Conservation (phyloP, 1,284 basidiomycete species). For the Amylostereum chailletii region DNA sequence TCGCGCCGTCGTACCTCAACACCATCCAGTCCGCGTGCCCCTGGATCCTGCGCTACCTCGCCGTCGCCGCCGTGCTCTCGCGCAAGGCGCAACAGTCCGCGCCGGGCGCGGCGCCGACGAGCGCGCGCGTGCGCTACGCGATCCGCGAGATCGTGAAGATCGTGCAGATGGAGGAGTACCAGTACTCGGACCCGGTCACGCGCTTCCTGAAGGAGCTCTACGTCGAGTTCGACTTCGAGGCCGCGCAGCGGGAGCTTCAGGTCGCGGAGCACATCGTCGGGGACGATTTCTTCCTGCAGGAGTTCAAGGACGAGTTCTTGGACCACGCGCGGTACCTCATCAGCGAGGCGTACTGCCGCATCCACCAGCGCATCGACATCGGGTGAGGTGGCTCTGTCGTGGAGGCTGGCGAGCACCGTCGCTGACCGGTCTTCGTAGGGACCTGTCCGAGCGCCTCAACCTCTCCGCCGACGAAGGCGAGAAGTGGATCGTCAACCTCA, state of each 20-base stretch:
- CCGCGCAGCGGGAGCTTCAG: slow-evolving; percentile 77
- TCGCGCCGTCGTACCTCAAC: slow-evolving; percentile 93
- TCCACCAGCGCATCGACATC: slow-evolving; percentile 95
- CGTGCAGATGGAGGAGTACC: slow-evolving; percentile 89
- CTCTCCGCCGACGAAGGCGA: slow-evolving; percentile 91
- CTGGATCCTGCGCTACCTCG: slow-evolving; percentile 93
- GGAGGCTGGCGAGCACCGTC: neutral
- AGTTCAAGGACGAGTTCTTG: slow-evolving; percentile 88
- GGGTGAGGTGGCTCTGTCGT: slow-evolving; percentile 41
- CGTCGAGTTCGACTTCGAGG: slow-evolving; percentile 86
- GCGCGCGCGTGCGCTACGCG: slow-evolving; percentile 69
- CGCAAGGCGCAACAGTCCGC: slow-evolving; percentile 50
- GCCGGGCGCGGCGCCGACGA: slow-evolving; percentile 36
- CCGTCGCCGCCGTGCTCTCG: slow-evolving; percentile 87
- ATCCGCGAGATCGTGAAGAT: slow-evolving; percentile 86
- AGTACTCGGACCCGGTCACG: slow-evolving; percentile 91
- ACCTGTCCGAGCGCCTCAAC: slow-evolving; percentile 89
- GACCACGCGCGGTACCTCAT: slow-evolving; percentile 95
- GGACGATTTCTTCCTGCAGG: slow-evolving; percentile 91
- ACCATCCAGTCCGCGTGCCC: slow-evolving; percentile 96
- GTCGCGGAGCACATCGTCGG: slow-evolving; percentile 79
- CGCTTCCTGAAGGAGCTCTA: slow-evolving; percentile 91
- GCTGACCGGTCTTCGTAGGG: slow-evolving; percentile 33
- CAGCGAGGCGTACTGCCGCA: slow-evolving; percentile 95
- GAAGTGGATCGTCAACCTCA: slow-evolving; percentile 99